Evolutionary conservation across 192 early-diverging fungal genomes (phyloP).

Genomic region (Coemansia sp.): DNA sequence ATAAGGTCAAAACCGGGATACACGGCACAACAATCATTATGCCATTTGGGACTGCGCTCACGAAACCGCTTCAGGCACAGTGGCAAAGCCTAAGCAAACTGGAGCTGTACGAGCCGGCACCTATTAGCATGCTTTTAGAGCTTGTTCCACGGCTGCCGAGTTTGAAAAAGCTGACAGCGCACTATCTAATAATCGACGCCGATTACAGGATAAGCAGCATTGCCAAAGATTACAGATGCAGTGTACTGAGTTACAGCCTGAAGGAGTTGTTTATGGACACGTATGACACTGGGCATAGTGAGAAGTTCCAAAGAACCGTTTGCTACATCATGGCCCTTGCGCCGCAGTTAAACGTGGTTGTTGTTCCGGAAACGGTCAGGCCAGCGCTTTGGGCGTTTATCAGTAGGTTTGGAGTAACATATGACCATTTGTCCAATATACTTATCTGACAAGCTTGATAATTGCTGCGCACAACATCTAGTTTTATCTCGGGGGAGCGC

Average conservation of each 20-base stretch:
- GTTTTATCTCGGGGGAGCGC: too few species aligned
- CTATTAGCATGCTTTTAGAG: not conserved
- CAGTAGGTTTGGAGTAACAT: not conserved
- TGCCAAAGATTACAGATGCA: not conserved
- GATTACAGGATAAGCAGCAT: not conserved
- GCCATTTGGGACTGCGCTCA: not conserved
- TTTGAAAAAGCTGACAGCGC: not conserved
- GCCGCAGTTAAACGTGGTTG: not conserved
- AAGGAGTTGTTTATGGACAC: not conserved
- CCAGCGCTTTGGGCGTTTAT: not conserved
- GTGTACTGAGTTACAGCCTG: not conserved
- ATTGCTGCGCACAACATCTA: not conserved
- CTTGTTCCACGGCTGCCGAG: not conserved
- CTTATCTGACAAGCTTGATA: not conserved
- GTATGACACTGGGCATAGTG: not conserved
- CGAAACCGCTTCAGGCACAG: not conserved
- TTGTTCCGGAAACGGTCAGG: not conserved
- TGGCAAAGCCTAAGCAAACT: not conserved
- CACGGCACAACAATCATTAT: not conserved
- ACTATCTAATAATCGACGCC: not conserved
- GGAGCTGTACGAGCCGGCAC: not conserved
- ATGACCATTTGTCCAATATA: not conserved
- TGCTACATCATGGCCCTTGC: not conserved
- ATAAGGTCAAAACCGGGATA: not conserved
- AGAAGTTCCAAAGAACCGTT: not conserved